Percentiles rank a stretch among this genome's conserved stretches.
phyloP scores from a whole-genome alignment of 169 alveolate genomes.

The Plasmodium cynomolgi region DNA sequence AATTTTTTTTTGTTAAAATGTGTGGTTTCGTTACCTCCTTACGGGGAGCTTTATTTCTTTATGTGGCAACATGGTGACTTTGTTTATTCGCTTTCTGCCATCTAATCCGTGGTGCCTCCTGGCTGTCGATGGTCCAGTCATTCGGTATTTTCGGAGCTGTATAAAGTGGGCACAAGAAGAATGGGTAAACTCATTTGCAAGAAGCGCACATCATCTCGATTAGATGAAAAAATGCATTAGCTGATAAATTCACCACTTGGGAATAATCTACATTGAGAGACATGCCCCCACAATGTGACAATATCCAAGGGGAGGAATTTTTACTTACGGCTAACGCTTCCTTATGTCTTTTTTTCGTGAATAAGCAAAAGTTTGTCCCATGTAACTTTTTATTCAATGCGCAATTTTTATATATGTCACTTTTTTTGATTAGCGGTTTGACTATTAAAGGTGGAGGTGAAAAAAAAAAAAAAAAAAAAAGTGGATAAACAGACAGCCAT shows the following conservation, averaged over 20 bases:
- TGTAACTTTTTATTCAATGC: neutral
- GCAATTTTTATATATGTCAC: conserved; percentile 22
- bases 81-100: conserved; percentile 85
- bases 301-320: neutral
- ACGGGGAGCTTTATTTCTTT: conserved; percentile 83
- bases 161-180: neutral
- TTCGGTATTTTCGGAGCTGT: conserved; percentile 84
- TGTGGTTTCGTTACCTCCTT: conserved; percentile 77
- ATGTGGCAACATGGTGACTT: conserved; percentile 83
- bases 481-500: neutral
- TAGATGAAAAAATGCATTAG: neutral
- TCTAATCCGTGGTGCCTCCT: conserved; percentile 83
- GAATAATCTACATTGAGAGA: neutral
- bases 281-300: neutral
- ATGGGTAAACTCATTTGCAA: neutral
- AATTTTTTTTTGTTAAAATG: neutral
- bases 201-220: neutral
- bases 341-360: conserved; percentile 86
- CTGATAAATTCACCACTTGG: neutral
- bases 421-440: conserved; percentile 12
- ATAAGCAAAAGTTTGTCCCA: conserved; percentile 59
- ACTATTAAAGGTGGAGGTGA: conserved; percentile 7
- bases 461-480: neutral
- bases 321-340: conserved; percentile 81
- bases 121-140: conserved; percentile 82